Conservation (phyloP, 2,329 filamentous ascomycete species). For the Apiospora malaysiana region DNA sequence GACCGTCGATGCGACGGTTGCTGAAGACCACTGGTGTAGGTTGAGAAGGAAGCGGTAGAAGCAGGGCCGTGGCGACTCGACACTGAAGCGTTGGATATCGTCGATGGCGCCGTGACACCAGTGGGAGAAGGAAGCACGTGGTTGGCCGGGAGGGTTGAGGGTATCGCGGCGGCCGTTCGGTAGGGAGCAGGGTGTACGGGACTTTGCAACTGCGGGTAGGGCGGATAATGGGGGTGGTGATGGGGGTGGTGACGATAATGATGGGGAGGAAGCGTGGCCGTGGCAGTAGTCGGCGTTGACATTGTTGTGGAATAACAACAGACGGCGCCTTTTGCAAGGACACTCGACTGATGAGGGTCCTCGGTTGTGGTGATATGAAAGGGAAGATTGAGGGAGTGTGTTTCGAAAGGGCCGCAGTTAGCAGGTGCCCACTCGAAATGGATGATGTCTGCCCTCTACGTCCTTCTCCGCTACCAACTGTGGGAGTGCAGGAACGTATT, state of each 20-base stretch:
- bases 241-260: constrained; percentile 65
- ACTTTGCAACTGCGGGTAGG: constrained; percentile 34
- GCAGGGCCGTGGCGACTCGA: constrained; percentile 34
- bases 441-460: constrained; percentile 22
- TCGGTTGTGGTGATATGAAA: constrained; percentile 19
- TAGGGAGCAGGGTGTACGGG: constrained; percentile 51
- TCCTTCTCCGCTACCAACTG: constrained; percentile 18
- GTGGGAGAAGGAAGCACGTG: constrained; percentile 47
- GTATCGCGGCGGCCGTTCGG: constrained; percentile 40
- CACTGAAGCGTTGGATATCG: constrained; percentile 32
- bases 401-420: constrained; percentile 20
- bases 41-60: constrained; percentile 41
- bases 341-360: constrained; percentile 19
- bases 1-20: constrained; percentile 27
- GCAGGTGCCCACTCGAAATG: constrained; percentile 19
- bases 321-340: constrained; percentile 19
- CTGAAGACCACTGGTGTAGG: constrained; percentile 32
- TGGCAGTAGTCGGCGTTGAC: constrained; percentile 83
- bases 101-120: constrained; percentile 42
- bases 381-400: constrained; percentile 18
- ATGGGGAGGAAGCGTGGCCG: constrained; percentile 73
- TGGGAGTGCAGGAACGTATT: constrained; percentile 9
- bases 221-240: constrained; percentile 55
- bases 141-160: constrained; percentile 36
- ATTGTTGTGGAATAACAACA: constrained; percentile 51